Evolutionary conservation across 2,329 filamentous ascomycete species (phyloP).

Genomic region (Diaporthe destruens): DNA sequence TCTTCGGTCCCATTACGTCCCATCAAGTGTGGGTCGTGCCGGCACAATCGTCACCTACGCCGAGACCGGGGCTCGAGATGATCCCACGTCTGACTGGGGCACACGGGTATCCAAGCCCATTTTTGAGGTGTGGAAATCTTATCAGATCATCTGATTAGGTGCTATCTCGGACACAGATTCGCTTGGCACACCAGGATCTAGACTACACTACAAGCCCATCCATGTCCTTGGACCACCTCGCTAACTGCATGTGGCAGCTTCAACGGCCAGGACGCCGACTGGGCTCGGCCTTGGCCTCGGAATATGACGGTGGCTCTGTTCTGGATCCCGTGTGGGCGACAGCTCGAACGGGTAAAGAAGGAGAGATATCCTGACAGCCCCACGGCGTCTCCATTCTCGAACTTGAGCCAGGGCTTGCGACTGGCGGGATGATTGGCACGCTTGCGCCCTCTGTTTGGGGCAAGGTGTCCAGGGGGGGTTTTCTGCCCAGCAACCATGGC

Average conservation of each 20-base stretch:
- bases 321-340: background rate
- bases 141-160: slow-evolving; percentile 62
- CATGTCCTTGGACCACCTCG: slow-evolving; percentile 8
- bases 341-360: slow-evolving; percentile 3
- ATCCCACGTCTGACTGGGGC: background rate
- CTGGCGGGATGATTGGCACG: background rate
- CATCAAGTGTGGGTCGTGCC: slow-evolving; percentile 4
- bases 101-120: background rate
- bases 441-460: background rate
- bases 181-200: slow-evolving; percentile 17
- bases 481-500: slow-evolving; percentile 10
- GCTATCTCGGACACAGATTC: slow-evolving; percentile 31
- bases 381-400: background rate
- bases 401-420: background rate
- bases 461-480: background rate
- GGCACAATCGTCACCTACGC: background rate
- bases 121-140: slow-evolving; percentile 50
- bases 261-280: slow-evolving; percentile 3
- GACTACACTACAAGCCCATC: slow-evolving; percentile 13
- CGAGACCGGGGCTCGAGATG: slow-evolving; percentile 24
- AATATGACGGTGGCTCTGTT: background rate
- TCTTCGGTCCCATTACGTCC: slow-evolving; percentile 9
- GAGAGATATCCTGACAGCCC: background rate
- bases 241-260: slow-evolving; percentile 36
- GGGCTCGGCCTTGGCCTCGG: slow-evolving; percentile 15